Evolutionary conservation across 306 rosid species (phyloP).

Genomic region (Potentilla sterilis): DNA sequence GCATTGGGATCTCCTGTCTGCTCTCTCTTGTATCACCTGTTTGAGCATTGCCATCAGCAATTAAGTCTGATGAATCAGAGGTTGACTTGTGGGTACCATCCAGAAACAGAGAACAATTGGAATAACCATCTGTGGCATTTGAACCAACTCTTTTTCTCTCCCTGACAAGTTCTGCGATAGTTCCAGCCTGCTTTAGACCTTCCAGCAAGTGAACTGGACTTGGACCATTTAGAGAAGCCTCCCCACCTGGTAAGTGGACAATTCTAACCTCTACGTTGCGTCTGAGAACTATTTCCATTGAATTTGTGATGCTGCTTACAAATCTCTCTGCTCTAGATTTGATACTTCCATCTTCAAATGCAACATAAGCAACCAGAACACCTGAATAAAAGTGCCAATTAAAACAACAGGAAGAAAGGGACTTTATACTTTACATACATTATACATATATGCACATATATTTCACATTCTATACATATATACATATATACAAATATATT

Average conservation of each 20-base stretch:
- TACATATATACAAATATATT: no score
- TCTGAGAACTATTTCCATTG: conserved; percentile 89
- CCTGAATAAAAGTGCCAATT: conserved; percentile 49
- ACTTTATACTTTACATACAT: background rate
- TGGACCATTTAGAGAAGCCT: conserved; percentile 50
- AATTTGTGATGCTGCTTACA: conserved; percentile 88
- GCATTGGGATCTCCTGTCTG: conserved; percentile 72
- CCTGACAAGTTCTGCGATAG: conserved; percentile 23
- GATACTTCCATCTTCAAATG: conserved; percentile 67
- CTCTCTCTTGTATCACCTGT: conserved; percentile 42
- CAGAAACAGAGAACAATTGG: conserved; percentile 49
- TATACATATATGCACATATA: background rate
- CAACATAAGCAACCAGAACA: conserved; percentile 76
- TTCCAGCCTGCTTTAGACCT: conserved; percentile 38
- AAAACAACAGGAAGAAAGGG: conserved; percentile 21
- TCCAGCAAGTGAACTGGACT: conserved; percentile 35
- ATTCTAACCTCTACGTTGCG: conserved; percentile 88
- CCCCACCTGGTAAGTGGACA: conserved; percentile 70
- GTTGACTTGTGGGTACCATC: conserved; percentile 52
- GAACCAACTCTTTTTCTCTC: conserved; percentile 41
- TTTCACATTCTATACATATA: background rate
- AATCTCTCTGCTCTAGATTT: conserved; percentile 94
- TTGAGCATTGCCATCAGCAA: conserved; percentile 45
- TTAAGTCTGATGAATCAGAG: conserved; percentile 55
- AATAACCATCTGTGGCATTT: conserved; percentile 42